Percentiles rank a stretch among this genome's conserved stretches.
Conservation (phyloP, 768 basidiomycete species). For the Cyclocybe cylindracea region DNA sequence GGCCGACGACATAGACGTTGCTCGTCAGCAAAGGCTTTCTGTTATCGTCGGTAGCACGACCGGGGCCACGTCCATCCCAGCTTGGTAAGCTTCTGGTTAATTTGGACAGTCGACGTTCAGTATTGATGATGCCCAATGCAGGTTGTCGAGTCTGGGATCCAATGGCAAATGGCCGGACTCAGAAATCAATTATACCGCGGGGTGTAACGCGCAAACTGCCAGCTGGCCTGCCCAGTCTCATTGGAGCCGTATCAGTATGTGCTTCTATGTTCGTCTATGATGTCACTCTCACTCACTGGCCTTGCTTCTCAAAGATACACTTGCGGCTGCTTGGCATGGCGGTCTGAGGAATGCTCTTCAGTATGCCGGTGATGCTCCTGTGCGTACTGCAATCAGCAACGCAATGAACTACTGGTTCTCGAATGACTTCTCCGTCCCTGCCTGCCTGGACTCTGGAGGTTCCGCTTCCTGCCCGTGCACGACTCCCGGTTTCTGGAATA, state of each 20-base stretch:
- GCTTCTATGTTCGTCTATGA: not conserved
- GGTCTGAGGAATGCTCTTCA: conserved; percentile 39
- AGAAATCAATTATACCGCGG: conserved; percentile 59
- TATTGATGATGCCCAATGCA: conserved; percentile 17
- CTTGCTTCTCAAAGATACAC: conserved; percentile 33
- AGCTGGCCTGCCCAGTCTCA: conserved; percentile 69
- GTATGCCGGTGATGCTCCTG: conserved; percentile 32
- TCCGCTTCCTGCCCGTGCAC: conserved; percentile 51
- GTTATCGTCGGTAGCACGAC: conserved; percentile 41
- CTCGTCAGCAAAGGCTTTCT: conserved; percentile 36
- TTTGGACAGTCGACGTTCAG: not conserved
- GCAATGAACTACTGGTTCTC: conserved; percentile 65
- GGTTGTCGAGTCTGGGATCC: conserved; percentile 46
- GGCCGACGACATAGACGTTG: conserved; percentile 31
- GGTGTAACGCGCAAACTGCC: conserved; percentile 58
- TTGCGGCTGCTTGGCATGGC: conserved; percentile 54
- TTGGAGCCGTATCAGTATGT: conserved; percentile 52
- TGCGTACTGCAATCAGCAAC: conserved; percentile 38
- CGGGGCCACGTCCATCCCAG: conserved; percentile 36
- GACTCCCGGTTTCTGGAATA: conserved; percentile 54
- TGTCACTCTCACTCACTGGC: not conserved
- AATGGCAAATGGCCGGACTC: conserved; percentile 53
- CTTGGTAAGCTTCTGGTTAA: conserved; percentile 25
- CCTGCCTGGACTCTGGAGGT: conserved; percentile 57
- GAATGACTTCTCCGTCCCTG: conserved; percentile 51